phyloP scores from a whole-genome alignment of 2,329 filamentous ascomycete genomes.

The Sarocladium brachiariae region DNA sequence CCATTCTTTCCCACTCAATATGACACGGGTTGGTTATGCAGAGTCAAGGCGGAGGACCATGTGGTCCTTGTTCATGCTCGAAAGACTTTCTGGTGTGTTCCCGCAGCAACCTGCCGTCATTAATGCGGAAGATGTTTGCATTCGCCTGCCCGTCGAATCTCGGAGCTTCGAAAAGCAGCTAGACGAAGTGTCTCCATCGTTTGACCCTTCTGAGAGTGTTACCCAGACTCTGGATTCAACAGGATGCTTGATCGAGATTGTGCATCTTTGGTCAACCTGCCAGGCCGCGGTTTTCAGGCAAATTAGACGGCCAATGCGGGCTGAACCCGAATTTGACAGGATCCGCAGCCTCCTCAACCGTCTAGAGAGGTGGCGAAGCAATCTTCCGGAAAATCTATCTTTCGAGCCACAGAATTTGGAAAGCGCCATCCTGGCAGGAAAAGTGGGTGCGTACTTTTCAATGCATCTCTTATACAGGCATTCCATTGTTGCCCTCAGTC shows the following conservation, averaged over 20 bases:
- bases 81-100: constrained; percentile 57
- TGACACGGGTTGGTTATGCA: constrained; percentile 49
- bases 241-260: constrained; percentile 54
- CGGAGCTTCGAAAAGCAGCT: constrained; percentile 54
- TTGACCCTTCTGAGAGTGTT: constrained; percentile 52
- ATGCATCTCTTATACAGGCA: constrained; percentile 63
- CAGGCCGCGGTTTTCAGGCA: constrained; percentile 48
- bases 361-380: constrained; percentile 51
- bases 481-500: constrained; percentile 57
- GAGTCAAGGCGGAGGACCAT: constrained; percentile 66
- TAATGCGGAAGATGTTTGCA: constrained; percentile 57
- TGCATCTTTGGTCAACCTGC: constrained; percentile 59
- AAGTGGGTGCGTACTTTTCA: constrained; percentile 52
- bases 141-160: constrained; percentile 57
- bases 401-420: constrained; percentile 53
- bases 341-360: constrained; percentile 42
- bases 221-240: neutral
- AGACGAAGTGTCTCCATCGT: constrained; percentile 51
- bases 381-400: constrained; percentile 47
- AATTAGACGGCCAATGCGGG: constrained; percentile 21
- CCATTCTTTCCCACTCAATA: constrained; percentile 45
- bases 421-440: constrained; percentile 43
- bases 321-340: constrained; percentile 21
- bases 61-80: constrained; percentile 65
- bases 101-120: constrained; percentile 48